Percentiles rank a stretch among this genome's conserved stretches.
Evolutionary conservation across 1,284 basidiomycete species (phyloP).

Genomic region (Gymnopus androsaceus): DNA sequence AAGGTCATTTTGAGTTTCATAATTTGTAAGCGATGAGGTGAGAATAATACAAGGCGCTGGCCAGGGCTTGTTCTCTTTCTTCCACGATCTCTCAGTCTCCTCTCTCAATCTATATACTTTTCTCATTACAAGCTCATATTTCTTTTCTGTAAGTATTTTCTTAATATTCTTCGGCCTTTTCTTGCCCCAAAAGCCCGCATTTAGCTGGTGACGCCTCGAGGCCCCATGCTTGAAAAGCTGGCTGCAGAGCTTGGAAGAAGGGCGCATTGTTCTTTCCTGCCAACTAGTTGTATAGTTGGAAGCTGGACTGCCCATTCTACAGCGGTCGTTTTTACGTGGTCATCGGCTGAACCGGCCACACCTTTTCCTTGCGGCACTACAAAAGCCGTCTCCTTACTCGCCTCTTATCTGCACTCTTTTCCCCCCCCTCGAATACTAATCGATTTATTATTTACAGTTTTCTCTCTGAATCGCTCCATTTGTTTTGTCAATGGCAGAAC

Average conservation of each 20-base stretch:
- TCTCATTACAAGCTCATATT: constrained; percentile 11
- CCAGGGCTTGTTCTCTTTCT: too few relatives aligned
- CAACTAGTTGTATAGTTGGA: background rate
- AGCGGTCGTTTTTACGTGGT: constrained; percentile 14
- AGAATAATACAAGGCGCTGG: too few relatives aligned
- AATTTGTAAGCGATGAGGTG: too few relatives aligned
- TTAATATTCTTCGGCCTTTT: background rate
- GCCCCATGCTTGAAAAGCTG: background rate
- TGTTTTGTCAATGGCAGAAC: constrained; percentile 59
- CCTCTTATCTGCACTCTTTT: background rate
- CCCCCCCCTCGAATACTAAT: background rate
- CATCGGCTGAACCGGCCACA: constrained; percentile 12
- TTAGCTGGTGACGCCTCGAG: background rate
- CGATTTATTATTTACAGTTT: constrained; percentile 3
- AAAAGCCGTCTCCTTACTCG: constrained; percentile 2
- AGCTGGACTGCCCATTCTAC: background rate
- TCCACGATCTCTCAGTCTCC: background rate
- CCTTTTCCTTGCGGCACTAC: constrained; percentile 11
- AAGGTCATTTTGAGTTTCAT: too few relatives aligned
- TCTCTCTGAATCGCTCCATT: background rate
- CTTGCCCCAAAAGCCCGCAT: background rate
- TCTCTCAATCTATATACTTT: background rate
- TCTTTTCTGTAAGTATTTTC: constrained; percentile 24
- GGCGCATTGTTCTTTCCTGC: background rate
- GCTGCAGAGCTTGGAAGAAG: background rate